Evolutionary conservation across 1,284 basidiomycete species (phyloP).

Genomic region (Papiliotrema fonsecae): DNA sequence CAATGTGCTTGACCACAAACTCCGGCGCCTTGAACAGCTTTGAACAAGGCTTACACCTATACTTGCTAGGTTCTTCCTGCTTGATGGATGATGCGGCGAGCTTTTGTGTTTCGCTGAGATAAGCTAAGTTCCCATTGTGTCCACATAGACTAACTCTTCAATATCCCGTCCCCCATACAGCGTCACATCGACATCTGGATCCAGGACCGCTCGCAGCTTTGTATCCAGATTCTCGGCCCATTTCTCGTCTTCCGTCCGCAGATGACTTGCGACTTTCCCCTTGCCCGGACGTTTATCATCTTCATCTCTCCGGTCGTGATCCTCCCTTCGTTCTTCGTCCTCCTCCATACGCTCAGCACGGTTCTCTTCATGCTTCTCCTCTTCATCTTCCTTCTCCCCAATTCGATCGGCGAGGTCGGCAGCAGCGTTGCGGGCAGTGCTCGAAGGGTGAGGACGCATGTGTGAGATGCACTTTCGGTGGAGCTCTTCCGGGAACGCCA

Average conservation of each 20-base stretch:
- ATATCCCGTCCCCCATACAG: constrained; percentile 82
- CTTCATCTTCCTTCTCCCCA: constrained; percentile 45
- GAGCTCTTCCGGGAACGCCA: constrained; percentile 87
- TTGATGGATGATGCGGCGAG: constrained; percentile 73
- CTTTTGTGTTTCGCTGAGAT: constrained; percentile 67
- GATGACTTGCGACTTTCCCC: constrained; percentile 6
- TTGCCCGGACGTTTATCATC: not conserved
- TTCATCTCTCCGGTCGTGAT: constrained; percentile 3
- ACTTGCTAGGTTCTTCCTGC: constrained; percentile 91
- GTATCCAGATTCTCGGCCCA: constrained; percentile 78
- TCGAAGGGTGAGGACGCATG: constrained; percentile 54
- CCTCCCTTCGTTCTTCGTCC: constrained; percentile 41
- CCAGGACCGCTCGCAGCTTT: constrained; percentile 37
- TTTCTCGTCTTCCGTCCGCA: constrained; percentile 62
- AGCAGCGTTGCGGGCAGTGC: no score
- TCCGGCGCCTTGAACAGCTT: constrained; percentile 93
- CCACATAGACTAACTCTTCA: constrained; percentile 64
- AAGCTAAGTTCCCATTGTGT: not conserved
- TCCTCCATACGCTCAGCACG: constrained; percentile 59
- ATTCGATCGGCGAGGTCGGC: not conserved
- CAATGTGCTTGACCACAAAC: constrained; percentile 91
- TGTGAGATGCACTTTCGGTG: constrained; percentile 90
- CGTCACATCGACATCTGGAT: constrained; percentile 66
- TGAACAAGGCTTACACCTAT: constrained; percentile 86
- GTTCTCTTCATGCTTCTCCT: constrained; percentile 12